Evolutionary conservation across 192 early-diverging fungal genomes (phyloP), one percentile per base, ranked within the genome.

Genomic region (Coemansia sp.): DNA sequence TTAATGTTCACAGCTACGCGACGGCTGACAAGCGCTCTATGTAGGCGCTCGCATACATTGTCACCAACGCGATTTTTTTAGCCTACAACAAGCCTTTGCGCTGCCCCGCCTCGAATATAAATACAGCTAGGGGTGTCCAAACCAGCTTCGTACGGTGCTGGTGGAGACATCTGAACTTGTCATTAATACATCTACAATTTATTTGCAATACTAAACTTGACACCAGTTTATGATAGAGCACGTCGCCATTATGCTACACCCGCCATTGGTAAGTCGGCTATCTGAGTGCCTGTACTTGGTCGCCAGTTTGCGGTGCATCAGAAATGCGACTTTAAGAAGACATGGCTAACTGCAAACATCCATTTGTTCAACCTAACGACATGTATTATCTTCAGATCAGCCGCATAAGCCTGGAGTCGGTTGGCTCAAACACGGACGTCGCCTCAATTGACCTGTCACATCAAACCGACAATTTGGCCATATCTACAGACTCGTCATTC

Each of bases 401-500:
- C 1, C 39, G 37, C 17, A 32, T n/a, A 8, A 60, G 65, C 26
- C 35, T 68, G 17, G 58, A 61, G 12, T 29, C 57, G 8, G 14
- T 60, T 3, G 52, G 40, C 35, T 24, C 44, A 9, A 4, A n/a
- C 5, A 60, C 58, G 1, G 59, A 57, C 29, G 35, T 50, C 3
- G 27, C 54, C 26, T 35, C 53, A 1, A 42, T 61, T 29, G 27
- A 55, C 12, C 27, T 61, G n/a, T 21, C 67, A 7, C 61, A 52
- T 12, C 52, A 61, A 19, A 18, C 43, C 18, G 58, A 61, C 8
- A 43, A 41, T 5, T 17, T 56, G 19, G 34, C 67, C 12, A 60
- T 56, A 32, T 41, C 59, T 4, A 53, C 59, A 9, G 54, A 61
- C 4, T 53, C 52, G 29, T 33, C 52, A 18, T 74, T 74, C 59